Evolutionary conservation across 2,329 filamentous ascomycete species (phyloP), one percentile per base, ranked within the genome.

Genomic region (Lasiodiplodia sp.): DNA sequence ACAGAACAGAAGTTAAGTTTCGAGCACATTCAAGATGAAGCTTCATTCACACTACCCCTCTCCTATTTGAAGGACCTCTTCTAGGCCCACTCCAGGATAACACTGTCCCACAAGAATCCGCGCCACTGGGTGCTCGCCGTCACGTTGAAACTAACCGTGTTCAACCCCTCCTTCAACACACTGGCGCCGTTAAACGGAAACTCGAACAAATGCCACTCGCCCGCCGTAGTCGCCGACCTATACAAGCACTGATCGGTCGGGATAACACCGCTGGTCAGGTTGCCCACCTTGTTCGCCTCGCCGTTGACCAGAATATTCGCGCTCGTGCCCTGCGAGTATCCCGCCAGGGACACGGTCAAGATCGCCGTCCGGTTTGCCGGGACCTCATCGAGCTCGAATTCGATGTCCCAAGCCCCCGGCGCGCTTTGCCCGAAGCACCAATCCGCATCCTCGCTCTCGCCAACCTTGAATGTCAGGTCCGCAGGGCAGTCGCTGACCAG

Each of bases 401-500:
- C 63, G 18, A 81, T 73, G 3, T 68, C 70, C 76, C 77, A 79
- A 0, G 75, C 78, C 0, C 79, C 79, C 0, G 76, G 67, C 2
- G 72, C 70, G 3, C 80, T 81, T 69, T 85, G 84, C 0, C 79
- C 84, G 66, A 85, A 86, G 69, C 81, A 86, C 85, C 84, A 86
- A 67, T 86, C 83, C 0, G 73, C 71, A 2, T 76, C 75, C 4
- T 73, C 73, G 4, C 83, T 83, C 58, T 72, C 67, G 3, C 83
- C 83, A 14, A 84, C 73, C 0, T 76, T 82, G 71, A 80, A 86
- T 0, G 79, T 83, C 11, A 86, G 71, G 67, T 85, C 81, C 2
- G 78, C 80, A 0, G 84, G 84, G 49, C 82, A 85, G 1, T 78
- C 74, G 7, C 78, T 78, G 1, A 84, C 82, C 8, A 83, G 76